phyloP scores from a whole-genome alignment of 2,329 filamentous ascomycete species.

The Eurotiales sp. region DNA sequence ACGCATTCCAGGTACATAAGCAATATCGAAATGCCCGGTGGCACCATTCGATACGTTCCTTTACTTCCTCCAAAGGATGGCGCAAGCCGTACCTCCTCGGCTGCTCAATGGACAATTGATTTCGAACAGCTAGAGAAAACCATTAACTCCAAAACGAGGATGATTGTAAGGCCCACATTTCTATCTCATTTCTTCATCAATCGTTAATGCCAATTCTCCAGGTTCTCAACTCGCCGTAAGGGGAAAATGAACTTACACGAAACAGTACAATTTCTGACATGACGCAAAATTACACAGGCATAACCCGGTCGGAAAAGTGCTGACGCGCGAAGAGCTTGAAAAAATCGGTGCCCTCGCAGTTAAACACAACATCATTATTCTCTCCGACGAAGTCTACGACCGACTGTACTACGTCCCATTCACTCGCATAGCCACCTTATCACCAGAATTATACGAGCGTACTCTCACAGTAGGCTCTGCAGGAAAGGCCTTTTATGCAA shows the following conservation, averaged over 20 bases:
- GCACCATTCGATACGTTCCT: slow-evolving; percentile 93
- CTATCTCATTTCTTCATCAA: background rate
- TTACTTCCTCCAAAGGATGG: slow-evolving; percentile 83
- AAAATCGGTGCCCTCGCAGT: slow-evolving; percentile 84
- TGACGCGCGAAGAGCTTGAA: slow-evolving; percentile 76
- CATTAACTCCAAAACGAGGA: slow-evolving; percentile 84
- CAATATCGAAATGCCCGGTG: slow-evolving; percentile 98
- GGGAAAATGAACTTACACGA: too few relatives aligned
- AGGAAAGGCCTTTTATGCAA: slow-evolving; percentile 98
- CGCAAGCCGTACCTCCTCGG: slow-evolving; percentile 72
- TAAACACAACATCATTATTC: slow-evolving; percentile 88
- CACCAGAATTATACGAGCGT: slow-evolving; percentile 79
- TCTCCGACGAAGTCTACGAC: slow-evolving; percentile 92
- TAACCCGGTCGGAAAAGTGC: slow-evolving; percentile 96
- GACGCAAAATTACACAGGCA: slow-evolving; percentile 50
- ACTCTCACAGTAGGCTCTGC: slow-evolving; percentile 93
- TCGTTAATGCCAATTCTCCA: slow-evolving; percentile 20
- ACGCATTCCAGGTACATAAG: slow-evolving; percentile 66
- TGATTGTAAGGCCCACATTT: slow-evolving; percentile 69
- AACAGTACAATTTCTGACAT: background rate
- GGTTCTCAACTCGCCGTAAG: slow-evolving; percentile 51
- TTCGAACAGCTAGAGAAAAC: slow-evolving; percentile 75
- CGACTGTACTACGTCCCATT: slow-evolving; percentile 93
- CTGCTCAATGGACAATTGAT: slow-evolving; percentile 83
- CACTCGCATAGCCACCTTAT: slow-evolving; percentile 85